A percentile compares a stretch with the other conserved stretches of the same genome.
phyloP scores from a whole-genome alignment of 2,329 filamentous ascomycete species.

The Ambrosiella beaveri region DNA sequence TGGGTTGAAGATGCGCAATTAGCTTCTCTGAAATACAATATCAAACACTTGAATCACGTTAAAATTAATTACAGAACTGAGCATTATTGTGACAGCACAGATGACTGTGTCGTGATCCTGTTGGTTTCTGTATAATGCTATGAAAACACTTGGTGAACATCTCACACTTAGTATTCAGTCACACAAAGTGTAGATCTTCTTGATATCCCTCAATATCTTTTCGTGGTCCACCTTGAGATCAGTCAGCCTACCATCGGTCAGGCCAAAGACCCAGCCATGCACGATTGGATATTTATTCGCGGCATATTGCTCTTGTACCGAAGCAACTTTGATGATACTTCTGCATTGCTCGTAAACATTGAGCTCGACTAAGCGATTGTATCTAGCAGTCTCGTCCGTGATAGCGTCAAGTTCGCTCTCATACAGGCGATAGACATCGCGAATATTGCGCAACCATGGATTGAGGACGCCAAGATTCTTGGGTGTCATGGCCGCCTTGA shows the following conservation, averaged over 20 bases:
- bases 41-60: too few species aligned
- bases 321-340: constrained; percentile 62
- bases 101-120: too few species aligned
- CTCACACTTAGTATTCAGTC: constrained; percentile 16
- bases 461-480: constrained; percentile 54
- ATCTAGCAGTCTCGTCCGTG: constrained; percentile 39
- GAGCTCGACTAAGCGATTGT: constrained; percentile 60
- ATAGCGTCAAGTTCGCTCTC: constrained; percentile 52
- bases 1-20: too few species aligned
- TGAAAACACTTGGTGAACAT: too few species aligned
- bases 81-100: too few species aligned
- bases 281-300: constrained; percentile 49
- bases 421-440: constrained; percentile 56
- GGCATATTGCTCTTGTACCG: constrained; percentile 54
- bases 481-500: constrained; percentile 57
- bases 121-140: too few species aligned
- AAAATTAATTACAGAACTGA: too few species aligned
- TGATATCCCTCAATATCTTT: constrained; percentile 35
- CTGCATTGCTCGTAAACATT: constrained; percentile 67
- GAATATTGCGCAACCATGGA: constrained; percentile 58
- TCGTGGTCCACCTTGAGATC: constrained; percentile 47
- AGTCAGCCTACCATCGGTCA: constrained; percentile 48
- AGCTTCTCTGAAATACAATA: too few species aligned
- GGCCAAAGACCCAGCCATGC: constrained; percentile 58
- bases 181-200: constrained; percentile 47